Evolutionary conservation across 2,329 filamentous ascomycete genomes (phyloP).

Genomic region (Colletotrichum horii): DNA sequence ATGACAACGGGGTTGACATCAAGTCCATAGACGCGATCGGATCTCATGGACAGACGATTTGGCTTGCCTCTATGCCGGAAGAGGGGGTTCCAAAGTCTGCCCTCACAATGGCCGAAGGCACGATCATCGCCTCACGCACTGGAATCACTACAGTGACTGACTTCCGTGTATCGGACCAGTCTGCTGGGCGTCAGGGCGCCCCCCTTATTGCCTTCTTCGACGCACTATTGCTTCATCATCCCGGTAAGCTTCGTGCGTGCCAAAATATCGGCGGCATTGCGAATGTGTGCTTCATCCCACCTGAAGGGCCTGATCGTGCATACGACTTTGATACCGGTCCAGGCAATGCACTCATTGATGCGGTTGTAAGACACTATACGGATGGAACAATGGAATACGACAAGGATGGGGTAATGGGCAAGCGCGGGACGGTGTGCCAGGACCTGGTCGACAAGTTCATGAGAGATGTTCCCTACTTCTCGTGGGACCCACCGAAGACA

Average conservation of each 20-base stretch:
- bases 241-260: slow-evolving; percentile 60
- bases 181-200: slow-evolving; percentile 59
- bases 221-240: slow-evolving; percentile 59
- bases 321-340: slow-evolving; percentile 62
- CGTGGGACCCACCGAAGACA: neutral
- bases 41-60: slow-evolving; percentile 65
- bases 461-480: neutral
- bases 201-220: slow-evolving; percentile 65
- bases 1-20: neutral
- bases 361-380: slow-evolving; percentile 47
- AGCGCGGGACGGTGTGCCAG: neutral
- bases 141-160: slow-evolving; percentile 65
- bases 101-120: slow-evolving; percentile 63
- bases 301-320: slow-evolving; percentile 42
- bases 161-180: slow-evolving; percentile 61
- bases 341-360: slow-evolving; percentile 62
- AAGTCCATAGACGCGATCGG: slow-evolving; percentile 58
- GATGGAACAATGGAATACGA: neutral
- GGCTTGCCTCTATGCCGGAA: slow-evolving; percentile 59
- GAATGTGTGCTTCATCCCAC: slow-evolving; percentile 65
- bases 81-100: slow-evolving; percentile 49
- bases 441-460: neutral
- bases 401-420: neutral
- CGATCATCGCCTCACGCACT: slow-evolving; percentile 57
- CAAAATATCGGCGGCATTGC: slow-evolving; percentile 68